Evolutionary conservation across 2,329 filamentous ascomycete genomes (phyloP), one percentile per base, ranked within the genome.

Genomic region (Ophiostoma australiae): DNA sequence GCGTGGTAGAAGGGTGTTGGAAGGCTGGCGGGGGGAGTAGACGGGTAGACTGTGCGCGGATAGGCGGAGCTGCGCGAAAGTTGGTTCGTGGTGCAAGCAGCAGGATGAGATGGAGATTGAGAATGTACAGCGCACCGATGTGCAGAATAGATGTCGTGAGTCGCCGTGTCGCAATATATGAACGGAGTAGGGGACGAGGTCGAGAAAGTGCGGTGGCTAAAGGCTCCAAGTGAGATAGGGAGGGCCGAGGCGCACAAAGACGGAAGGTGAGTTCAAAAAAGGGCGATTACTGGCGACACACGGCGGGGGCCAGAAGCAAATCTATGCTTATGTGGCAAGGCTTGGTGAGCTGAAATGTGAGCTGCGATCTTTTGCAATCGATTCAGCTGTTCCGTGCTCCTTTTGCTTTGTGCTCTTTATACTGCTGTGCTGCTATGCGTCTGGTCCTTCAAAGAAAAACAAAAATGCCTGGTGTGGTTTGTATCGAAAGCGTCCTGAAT

Each of bases 261-360:
- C 23, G 23, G 3, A 66, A n/a, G 17, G 35, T 39, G 63, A 66
- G 35, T 15, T 39, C 33, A 20, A 33, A 65, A n/a, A 35, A 63
- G 61, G 15, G 61, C 61, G 61, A 65, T 37, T 65, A 15, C 31
- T 37, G 61, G 63, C 41, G 63, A 66, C 63, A 66, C 63, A 15
- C 33, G 35, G 63, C 37, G 63, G 63, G 63, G 63, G n/a, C 13
- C 17, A 66, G 33, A 48, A 48, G 44, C 7, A 48, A 37, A 35
- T 33, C 7, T 65, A 15, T 37, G 33, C 13, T 35, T 35, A 20
- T 35, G 58, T 65, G 27, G 58, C 31, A 33, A 33, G 61, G 31
- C 61, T 35, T 65, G 61, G 20, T 37, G 61, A 20, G 61, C 33
- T 65, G 58, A 41, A 41, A 10, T 37, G 61, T 31, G 23, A 15